phyloP scores from a whole-genome alignment of 768 basidiomycete genomes.

The Phlebiopsis flavidoalba region DNA sequence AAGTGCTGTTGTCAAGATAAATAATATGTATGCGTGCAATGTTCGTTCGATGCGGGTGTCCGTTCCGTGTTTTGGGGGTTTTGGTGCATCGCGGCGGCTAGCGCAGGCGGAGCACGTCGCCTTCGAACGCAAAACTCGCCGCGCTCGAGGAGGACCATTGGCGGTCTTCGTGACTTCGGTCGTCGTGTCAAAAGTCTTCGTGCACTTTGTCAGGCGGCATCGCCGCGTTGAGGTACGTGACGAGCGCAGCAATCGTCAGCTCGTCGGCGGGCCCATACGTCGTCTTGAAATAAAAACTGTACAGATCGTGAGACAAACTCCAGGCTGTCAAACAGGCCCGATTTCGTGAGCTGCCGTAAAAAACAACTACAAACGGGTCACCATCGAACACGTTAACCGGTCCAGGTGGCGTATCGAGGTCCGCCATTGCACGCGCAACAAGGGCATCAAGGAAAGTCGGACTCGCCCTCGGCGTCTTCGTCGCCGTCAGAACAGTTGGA shows the following conservation, averaged over 20 bases:
- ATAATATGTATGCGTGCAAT: constrained; percentile 1
- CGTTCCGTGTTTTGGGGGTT: background rate
- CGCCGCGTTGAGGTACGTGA: constrained; percentile 71
- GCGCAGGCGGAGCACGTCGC: constrained; percentile 26
- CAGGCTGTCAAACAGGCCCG: constrained; percentile 31
- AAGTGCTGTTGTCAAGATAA: background rate
- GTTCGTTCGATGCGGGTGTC: background rate
- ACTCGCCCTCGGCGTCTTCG: constrained; percentile 20
- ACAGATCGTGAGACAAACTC: constrained; percentile 60
- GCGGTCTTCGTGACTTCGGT: constrained; percentile 48
- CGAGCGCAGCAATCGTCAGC: constrained; percentile 60
- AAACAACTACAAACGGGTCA: background rate
- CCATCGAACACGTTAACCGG: constrained; percentile 48
- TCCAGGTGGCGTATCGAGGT: constrained; percentile 55
- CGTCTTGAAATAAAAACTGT: constrained; percentile 56
- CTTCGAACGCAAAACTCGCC: constrained; percentile 26
- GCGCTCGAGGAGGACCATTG: constrained; percentile 24
- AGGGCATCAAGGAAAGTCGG: constrained; percentile 17
- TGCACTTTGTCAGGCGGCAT: constrained; percentile 76
- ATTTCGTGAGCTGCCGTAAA: constrained; percentile 11
- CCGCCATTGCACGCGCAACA: constrained; percentile 37
- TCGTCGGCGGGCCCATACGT: constrained; percentile 67
- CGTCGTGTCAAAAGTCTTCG: constrained; percentile 78
- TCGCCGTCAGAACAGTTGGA: constrained; percentile 18
- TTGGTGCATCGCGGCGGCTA: background rate